phyloP scores from a whole-genome alignment of 2,329 filamentous ascomycete species.

The Thielaviopsis euricoi region DNA sequence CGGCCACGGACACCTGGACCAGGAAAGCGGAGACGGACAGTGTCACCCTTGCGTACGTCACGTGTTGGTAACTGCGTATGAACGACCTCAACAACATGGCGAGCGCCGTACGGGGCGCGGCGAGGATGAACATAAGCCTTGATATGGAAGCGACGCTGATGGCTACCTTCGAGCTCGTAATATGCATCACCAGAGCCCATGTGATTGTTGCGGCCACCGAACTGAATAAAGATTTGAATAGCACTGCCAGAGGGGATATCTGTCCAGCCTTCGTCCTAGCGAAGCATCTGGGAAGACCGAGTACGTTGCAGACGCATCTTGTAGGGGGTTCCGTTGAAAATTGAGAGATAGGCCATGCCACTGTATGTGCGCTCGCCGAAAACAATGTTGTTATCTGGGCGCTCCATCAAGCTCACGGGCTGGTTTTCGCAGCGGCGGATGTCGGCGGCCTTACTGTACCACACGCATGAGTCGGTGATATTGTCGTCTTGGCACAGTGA shows the following conservation, averaged over 20 bases:
- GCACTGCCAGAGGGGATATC: constrained; percentile 5
- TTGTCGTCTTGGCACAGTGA: background rate
- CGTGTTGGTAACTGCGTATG: constrained; percentile 1
- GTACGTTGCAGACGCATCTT: constrained; percentile 3
- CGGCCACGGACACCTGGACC: constrained; percentile 4
- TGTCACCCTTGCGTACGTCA: background rate
- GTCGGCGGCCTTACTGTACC: constrained; percentile 4
- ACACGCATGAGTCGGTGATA: background rate
- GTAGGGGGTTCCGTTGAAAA: constrained; percentile 8
- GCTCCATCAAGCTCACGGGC: background rate
- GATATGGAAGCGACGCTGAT: constrained; percentile 2
- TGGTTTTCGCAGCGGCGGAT: constrained; percentile 3
- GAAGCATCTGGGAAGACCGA: constrained; percentile 6
- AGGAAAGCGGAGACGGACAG: constrained; percentile 1
- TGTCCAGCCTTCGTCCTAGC: constrained; percentile 7
- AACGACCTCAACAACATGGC: constrained; percentile 5
- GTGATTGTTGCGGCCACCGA: constrained; percentile 8
- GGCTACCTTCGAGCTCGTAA: constrained; percentile 3
- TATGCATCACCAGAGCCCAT: constrained; percentile 2
- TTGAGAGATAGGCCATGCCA: constrained; percentile 4
- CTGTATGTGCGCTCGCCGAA: constrained; percentile 6
- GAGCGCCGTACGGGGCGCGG: constrained; percentile 1
- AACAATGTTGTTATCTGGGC: background rate
- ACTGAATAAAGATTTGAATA: constrained; percentile 6
- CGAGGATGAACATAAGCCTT: constrained; percentile 2